Base-by-base conservation (phyloP, 306 rosid genomes). In the Delonix regia region DNA sequence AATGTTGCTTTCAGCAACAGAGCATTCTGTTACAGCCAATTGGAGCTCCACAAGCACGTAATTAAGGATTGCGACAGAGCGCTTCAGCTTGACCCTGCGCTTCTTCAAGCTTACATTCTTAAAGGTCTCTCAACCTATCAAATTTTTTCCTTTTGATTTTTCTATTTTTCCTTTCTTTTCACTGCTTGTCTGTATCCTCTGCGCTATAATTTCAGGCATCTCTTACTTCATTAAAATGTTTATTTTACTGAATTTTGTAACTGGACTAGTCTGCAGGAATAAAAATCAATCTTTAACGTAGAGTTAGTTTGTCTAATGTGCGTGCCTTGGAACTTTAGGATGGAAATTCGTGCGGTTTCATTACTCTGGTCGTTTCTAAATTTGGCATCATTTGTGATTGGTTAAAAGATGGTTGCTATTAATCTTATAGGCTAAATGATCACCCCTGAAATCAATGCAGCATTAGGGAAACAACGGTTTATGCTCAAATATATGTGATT, bases 31-130 rank as follows among this genome's bases (percentile, higher is more conserved):
- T 94, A 94, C 70, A 89, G 96, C 81, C 95, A 90, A 86, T 87
- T 92, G 84, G 98, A 94, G 89, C 90, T 94, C 51, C 89, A 94
- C 81, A 94, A 94, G 86, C 98, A 94, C 65, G 98, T 92, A 70
- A 86, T 94, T 62, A 94, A 90, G 87, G 98, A 94, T 85, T 94
- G 97, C 36, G 98, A 91, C 69, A 88, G 60, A 83, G 98, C 97
- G 55, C 94, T 94, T 81, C 88, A 87, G 86, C 93, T 92, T 41
- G 94, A 94, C 76, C 89, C 96, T 0, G 60, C 76, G 83, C 76
- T 83, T 80, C 94, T 94, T 80, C 98, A 85, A 84, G 93, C 96
- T 86, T 90, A 89, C 84, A 88, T 92, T 56, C 90, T 94, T 73
- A 94, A 94, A 92, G 98, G 98, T 87, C 13, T 76, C 56, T 82